Evolutionary conservation across 225 moss, liverwort and hornwort genomes (phyloP).

Genomic region (Rhytidiadelphus loreus): DNA sequence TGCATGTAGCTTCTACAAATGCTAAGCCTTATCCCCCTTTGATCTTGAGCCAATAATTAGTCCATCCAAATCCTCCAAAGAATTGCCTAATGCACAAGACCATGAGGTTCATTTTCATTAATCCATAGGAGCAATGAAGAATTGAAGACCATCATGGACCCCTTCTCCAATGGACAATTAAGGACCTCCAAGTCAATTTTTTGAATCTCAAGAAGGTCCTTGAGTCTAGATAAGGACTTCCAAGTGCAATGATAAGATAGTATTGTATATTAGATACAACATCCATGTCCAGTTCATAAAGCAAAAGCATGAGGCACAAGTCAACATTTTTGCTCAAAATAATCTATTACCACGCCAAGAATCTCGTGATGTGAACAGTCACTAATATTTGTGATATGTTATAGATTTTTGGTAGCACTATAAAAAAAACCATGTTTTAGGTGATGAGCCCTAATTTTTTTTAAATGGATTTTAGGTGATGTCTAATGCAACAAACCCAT

Average conservation of each 20-base stretch:
- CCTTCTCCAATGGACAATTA: background rate
- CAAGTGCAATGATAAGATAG: constrained; percentile 19
- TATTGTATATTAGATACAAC: constrained; percentile 56
- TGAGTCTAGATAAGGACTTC: background rate
- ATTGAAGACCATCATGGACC: background rate
- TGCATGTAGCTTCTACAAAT: background rate
- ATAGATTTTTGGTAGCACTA: background rate
- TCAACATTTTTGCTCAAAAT: background rate
- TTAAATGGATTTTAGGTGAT: no score
- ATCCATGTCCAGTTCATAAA: constrained; percentile 48
- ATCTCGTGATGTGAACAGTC: background rate
- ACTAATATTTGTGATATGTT: background rate
- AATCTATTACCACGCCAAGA: background rate
- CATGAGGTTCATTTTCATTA: no score
- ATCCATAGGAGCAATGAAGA: fast-evolving
- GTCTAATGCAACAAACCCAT: no score
- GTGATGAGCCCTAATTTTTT: no score
- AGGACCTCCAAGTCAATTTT: constrained; percentile 23
- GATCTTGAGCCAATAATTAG: background rate
- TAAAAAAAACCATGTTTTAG: no score
- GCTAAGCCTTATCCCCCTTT: background rate
- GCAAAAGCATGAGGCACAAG: fast-evolving
- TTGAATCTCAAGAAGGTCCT: constrained; percentile 26
- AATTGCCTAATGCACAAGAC: no score
- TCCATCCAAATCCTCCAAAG: background rate